Conservation (phyloP, 805 yeast species). For the Grigorovia yakushimaensis region DNA sequence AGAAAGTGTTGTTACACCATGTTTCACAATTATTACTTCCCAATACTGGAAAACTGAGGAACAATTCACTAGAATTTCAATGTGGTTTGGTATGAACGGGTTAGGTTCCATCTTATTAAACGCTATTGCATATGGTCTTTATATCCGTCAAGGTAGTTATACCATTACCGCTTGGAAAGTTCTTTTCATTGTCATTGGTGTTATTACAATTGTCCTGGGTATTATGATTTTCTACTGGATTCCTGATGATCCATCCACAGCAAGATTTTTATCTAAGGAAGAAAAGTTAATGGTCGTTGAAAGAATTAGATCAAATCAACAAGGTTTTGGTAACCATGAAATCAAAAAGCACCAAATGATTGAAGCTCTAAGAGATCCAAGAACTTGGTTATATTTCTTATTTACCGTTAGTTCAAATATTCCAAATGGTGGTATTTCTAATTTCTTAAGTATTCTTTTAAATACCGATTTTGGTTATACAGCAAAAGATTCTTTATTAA, state of each 20-base stretch:
- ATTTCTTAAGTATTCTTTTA: constrained; percentile 38
- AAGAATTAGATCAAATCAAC: constrained; percentile 45
- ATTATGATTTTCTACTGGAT: constrained; percentile 37
- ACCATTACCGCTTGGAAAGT: constrained; percentile 49
- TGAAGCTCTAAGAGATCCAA: constrained; percentile 41
- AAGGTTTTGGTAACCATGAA: constrained; percentile 46
- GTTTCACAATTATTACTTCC: constrained; percentile 44
- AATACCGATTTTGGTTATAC: constrained; percentile 36
- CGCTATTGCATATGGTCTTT: constrained; percentile 46
- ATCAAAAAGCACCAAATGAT: constrained; percentile 46
- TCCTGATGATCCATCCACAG: constrained; percentile 46
- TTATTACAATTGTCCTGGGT: constrained; percentile 45
- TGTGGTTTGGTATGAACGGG: constrained; percentile 39
- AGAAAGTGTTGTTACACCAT: constrained; percentile 48
- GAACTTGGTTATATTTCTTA: constrained; percentile 39
- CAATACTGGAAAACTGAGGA: constrained; percentile 48
- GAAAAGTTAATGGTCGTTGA: constrained; percentile 41
- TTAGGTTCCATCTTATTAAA: constrained; percentile 41
- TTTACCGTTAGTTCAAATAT: constrained; percentile 34
- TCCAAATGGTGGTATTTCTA: constrained; percentile 48
- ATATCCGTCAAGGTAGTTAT: constrained; percentile 31
- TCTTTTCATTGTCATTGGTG: constrained; percentile 50
- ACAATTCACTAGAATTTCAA: constrained; percentile 34
- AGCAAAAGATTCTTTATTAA: constrained; percentile 32
- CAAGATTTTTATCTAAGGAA: constrained; percentile 33